phyloP scores from a whole-genome alignment of 1,284 basidiomycete species.

The Vanrija humicola region DNA sequence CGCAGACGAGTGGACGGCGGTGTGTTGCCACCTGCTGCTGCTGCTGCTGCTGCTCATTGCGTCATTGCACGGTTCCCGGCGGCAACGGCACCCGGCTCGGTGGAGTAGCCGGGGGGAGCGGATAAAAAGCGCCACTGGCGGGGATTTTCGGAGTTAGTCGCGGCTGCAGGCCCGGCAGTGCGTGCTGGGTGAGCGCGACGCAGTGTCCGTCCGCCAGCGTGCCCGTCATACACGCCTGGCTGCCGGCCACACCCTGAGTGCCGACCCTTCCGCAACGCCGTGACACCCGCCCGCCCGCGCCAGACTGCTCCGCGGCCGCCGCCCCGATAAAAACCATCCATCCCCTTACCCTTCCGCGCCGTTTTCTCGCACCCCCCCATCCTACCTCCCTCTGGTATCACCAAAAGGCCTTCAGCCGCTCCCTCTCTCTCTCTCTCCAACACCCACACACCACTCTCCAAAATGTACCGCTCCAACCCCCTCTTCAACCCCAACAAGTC shows the following conservation, averaged over 20 bases:
- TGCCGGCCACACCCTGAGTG: no score
- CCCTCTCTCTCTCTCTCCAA: not conserved
- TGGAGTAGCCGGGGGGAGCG: no score
- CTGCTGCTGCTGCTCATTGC: no score
- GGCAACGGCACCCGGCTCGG: no score
- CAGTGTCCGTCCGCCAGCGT: no score
- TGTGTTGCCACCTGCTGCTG: no score
- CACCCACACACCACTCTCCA: constrained; percentile 1
- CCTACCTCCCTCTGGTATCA: not conserved
- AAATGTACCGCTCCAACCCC: constrained; percentile 15
- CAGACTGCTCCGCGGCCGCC: not conserved
- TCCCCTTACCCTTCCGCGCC: not conserved
- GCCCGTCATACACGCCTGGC: no score
- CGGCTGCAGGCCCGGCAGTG: not conserved
- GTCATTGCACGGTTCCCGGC: no score
- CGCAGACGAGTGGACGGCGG: no score
- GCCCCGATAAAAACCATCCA: not conserved
- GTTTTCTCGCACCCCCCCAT: not conserved
- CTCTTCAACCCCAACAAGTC: constrained; percentile 42
- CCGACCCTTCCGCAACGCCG: no score
- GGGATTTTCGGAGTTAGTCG: constrained; percentile 14
- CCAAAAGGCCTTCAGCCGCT: not conserved
- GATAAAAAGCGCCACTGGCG: not conserved
- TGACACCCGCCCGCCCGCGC: no score
- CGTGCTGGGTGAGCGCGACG: not conserved